Evolutionary conservation across 2,329 filamentous ascomycete genomes (phyloP), one percentile per base, ranked within the genome.

Genomic region (Monosporascus sp.): DNA sequence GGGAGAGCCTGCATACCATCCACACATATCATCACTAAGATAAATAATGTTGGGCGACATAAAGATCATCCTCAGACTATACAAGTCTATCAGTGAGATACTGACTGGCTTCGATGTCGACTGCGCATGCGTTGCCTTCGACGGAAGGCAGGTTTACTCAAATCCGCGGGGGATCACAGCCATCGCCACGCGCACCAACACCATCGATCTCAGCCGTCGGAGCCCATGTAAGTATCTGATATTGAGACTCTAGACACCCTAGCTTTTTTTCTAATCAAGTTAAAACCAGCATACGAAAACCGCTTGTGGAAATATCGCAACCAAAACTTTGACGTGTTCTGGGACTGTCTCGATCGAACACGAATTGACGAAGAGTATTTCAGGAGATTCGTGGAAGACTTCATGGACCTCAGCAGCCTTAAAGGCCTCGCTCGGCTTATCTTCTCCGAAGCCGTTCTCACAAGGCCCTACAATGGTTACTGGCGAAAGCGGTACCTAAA

Each of bases 141-240:
- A 48, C 45, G 45, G 45, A 31, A 48, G 20, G 20, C 45, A 48
- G 45, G 45, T 48, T 17, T 48, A 48, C 24, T 48, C 45, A 8
- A 48, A 48, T 25, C 45, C 45, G 2, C 24, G 45, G 45, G 45
- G 45, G 14, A 20, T 48, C 7, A 20, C 45, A n/a, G 17, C 45
- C 17, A 48, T 48, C 22, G 31, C 31, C 9, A 48, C 45, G 22
- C 24, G 45, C 17, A 48, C 45, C 14, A 48, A 48, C 24, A 48
- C 22, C 14, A 36, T 48, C 25, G 45, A 48, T 27, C 18, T 48
- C 7, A 48, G 45, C 7, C 24, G 45, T 8, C 24, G 45, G 24
- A 48, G 45, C 24, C 45, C 45, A 15, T 48, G 50, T 58, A 25
- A 48, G 56, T 52, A 24, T 24, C 24, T 6, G 24, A 24, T 24